Conservation (phyloP, 2,329 filamentous ascomycete species). For the Ceratocystis cacaofunesta region DNA sequence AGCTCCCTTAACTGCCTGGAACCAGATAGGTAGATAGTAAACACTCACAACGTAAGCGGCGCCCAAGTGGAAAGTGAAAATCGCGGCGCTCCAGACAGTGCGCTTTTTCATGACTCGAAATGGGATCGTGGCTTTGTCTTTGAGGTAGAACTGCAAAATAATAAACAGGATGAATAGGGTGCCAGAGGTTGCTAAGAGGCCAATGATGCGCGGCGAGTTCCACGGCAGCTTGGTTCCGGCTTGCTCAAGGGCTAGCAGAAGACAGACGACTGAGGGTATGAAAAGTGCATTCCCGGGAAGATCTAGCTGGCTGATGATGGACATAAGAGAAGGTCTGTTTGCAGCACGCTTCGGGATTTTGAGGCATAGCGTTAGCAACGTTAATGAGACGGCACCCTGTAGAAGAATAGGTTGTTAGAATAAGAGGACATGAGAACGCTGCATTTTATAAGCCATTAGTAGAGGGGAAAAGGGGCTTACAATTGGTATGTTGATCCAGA, state of each 20-base stretch:
- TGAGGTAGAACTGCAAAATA: conserved; percentile 26
- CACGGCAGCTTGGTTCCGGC: conserved; percentile 23
- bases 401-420: not conserved
- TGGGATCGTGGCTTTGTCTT: conserved; percentile 31
- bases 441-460: not conserved
- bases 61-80: conserved; percentile 28
- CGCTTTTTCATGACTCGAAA: conserved; percentile 29
- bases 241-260: conserved; percentile 31
- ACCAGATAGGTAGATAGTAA: conserved; percentile 27
- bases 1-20: conserved; percentile 27
- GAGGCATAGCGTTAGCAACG: conserved; percentile 6
- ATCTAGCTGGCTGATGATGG: conserved; percentile 22
- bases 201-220: conserved; percentile 17
- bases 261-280: conserved; percentile 23
- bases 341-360: conserved; percentile 16
- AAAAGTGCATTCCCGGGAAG: conserved; percentile 19
- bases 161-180: conserved; percentile 26
- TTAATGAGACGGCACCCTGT: conserved; percentile 12
- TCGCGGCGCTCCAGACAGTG: conserved; percentile 26
- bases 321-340: conserved; percentile 18
- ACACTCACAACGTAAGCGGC: conserved; percentile 22
- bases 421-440: not conserved
- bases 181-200: conserved; percentile 23
- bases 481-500: conserved; percentile 24
- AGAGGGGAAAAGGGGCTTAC: conserved; percentile 15